Base-by-base conservation (phyloP, 2,329 filamentous ascomycete genomes). In the Bipolaris gigantea region DNA sequence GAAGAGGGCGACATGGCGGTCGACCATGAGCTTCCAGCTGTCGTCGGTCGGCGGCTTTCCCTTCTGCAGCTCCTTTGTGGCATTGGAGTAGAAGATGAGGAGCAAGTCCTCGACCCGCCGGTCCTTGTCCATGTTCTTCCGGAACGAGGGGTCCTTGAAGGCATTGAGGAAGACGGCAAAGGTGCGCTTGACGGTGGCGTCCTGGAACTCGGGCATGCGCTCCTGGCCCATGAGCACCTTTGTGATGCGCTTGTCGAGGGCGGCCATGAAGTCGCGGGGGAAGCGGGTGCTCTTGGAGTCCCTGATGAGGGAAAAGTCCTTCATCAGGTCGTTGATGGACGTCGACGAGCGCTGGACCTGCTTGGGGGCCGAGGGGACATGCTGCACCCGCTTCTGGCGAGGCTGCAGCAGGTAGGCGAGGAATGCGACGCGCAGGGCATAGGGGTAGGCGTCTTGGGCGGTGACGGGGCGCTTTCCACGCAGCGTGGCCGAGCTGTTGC, bases 121-220 rank as follows among this genome's bases (percentile, higher is more conserved):
- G 74, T 97, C 93, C 76, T 96, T 96, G 70, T 97, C 92, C 80
- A 97, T 91, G 55, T 87, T 88, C 77, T 92, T 95, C 63, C 90
- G 88, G 70, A 97, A 97, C 41, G 85, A 86, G 57, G 87, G 87
- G 59, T 95, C 90, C 64, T 93, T 97, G 73, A 99, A 89, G 52
- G 91, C 89, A 55, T 93, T 97, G 72, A 97, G 88, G 60, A 96
- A 96, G 61, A 91, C 90, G 50, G 91, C 94, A 77, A 99, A 99
- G 2, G 91, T 95, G 57, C 93, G 85, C 77, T 96, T 97, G 61
- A 99, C 88, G 23, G 88, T 81, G n/a, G 89, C 81, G 78, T 99
- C 94, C 70, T 89, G 90, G 76, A 89, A 99, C 68, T 95, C 94
- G 13, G 90, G 91, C 70, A 93, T 83, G 63, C 82, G 86, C 77